Conservation (phyloP, 768 basidiomycete genomes). For the Lactifluus hygrophoroides region DNA sequence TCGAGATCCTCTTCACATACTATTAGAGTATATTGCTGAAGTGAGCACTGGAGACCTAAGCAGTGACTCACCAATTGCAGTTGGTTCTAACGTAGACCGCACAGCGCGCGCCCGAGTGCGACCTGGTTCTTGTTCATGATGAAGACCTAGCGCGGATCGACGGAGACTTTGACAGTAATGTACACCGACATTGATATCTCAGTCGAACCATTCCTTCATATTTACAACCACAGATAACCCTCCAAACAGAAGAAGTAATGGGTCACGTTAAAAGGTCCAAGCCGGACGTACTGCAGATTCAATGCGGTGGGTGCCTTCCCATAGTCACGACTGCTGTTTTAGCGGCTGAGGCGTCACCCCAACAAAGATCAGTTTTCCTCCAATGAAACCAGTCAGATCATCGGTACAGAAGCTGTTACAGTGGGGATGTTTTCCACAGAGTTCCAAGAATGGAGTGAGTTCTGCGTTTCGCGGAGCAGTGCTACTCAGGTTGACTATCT, state of each 20-base stretch:
- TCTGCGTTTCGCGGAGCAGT: no score
- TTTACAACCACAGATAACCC: neutral
- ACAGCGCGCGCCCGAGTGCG: neutral
- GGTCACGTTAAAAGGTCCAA: neutral
- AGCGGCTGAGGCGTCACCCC: neutral
- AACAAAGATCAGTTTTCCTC: neutral
- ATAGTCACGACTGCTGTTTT: no score
- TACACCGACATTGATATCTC: no score
- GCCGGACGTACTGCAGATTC: neutral
- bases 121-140: constrained; percentile 1
- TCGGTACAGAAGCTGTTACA: neutral
- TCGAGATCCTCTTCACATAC: no score
- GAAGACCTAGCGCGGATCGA: neutral
- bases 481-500: neutral
- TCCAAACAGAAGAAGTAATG: neutral
- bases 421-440: no score
- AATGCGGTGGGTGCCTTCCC: neutral
- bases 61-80: neutral
- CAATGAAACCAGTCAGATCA: neutral
- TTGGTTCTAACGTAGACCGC: neutral
- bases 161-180: no score
- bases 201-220: no score
- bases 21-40: neutral
- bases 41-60: neutral
- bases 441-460: no score